These are phyloP conservation scores for Fraxinus quadrangulata DNA, from an alignment of 257 asterid genomes.

Conservation along the genomic window DNA sequence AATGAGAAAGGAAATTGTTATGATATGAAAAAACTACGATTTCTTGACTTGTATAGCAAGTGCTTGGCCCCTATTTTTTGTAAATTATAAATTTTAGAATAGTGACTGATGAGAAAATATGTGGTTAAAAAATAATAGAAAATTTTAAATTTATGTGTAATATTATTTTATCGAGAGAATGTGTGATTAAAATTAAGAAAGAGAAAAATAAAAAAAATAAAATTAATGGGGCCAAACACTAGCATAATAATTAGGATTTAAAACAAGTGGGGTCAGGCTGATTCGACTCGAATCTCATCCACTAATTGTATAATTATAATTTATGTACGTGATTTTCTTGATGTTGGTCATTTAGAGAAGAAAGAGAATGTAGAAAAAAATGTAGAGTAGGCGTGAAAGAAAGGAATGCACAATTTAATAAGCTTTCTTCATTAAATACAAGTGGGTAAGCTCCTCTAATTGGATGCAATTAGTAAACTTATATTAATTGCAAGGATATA, in stretches of 20 bases:
- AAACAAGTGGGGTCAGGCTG: background rate
- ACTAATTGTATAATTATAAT: background rate
- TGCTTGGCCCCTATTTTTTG: too few species aligned
- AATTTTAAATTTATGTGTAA: too few species aligned
- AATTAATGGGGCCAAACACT: too few species aligned
- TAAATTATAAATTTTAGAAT: too few species aligned
- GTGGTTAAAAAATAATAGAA: too few species aligned
- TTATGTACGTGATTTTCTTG: background rate
- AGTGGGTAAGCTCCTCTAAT: conserved; percentile 6
- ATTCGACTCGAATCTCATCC: background rate
- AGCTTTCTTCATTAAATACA: background rate
- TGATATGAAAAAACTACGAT: background rate
- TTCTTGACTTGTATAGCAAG: background rate
- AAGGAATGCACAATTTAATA: background rate
- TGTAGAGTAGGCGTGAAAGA: background rate
- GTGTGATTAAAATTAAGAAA: too few species aligned
- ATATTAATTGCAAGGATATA: too few species aligned
- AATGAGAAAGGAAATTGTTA: background rate
- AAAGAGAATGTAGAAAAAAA: background rate
- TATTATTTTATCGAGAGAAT: too few species aligned
- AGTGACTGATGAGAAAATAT: too few species aligned
- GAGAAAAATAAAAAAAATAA: too few species aligned
- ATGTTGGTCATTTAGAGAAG: background rate
- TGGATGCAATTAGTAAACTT: background rate
- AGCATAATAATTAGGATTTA: background rate